A percentile compares a stretch with the other conserved stretches of the same genome.
phyloP scores from a whole-genome alignment of 2,329 filamentous ascomycete genomes.

The Ceratocystis variospora region DNA sequence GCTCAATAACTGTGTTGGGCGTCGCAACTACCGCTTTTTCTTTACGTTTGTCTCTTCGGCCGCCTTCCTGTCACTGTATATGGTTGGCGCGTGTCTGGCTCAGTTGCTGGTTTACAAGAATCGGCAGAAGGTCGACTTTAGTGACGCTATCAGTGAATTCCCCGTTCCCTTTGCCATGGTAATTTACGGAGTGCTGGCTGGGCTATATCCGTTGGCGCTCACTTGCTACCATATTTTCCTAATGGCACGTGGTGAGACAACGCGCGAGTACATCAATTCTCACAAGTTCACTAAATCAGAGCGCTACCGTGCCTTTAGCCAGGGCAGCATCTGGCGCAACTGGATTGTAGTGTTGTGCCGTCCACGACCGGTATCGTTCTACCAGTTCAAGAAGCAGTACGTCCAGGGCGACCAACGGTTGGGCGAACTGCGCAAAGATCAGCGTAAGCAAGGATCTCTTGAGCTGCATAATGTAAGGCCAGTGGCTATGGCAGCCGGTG shows the following conservation, averaged over 20 bases:
- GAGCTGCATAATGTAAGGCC: slow-evolving; percentile 52
- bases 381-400: slow-evolving; percentile 69
- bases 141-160: slow-evolving; percentile 52
- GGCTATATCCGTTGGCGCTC: slow-evolving; percentile 69
- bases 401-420: slow-evolving; percentile 74
- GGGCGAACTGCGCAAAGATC: slow-evolving; percentile 33
- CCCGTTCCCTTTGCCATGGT: slow-evolving; percentile 78
- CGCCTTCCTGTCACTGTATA: slow-evolving; percentile 62
- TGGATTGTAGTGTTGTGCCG: slow-evolving; percentile 69
- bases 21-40: slow-evolving; percentile 96
- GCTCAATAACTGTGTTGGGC: slow-evolving; percentile 96
- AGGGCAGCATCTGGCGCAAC: slow-evolving; percentile 61
- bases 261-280: slow-evolving; percentile 86
- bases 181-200: slow-evolving; percentile 62
- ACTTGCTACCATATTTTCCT: slow-evolving; percentile 85
- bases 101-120: slow-evolving; percentile 64
- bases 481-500: neutral
- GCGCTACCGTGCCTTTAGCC: slow-evolving; percentile 78
- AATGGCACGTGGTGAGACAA: slow-evolving; percentile 83
- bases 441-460: slow-evolving; percentile 35
- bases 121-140: slow-evolving; percentile 52
- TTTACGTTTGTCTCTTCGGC: slow-evolving; percentile 75
- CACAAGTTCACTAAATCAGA: slow-evolving; percentile 91
- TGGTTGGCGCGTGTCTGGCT: slow-evolving; percentile 63
- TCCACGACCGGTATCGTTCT: slow-evolving; percentile 75